Base-by-base conservation (phyloP, 768 basidiomycete genomes). In the Mycena belliarum region DNA sequence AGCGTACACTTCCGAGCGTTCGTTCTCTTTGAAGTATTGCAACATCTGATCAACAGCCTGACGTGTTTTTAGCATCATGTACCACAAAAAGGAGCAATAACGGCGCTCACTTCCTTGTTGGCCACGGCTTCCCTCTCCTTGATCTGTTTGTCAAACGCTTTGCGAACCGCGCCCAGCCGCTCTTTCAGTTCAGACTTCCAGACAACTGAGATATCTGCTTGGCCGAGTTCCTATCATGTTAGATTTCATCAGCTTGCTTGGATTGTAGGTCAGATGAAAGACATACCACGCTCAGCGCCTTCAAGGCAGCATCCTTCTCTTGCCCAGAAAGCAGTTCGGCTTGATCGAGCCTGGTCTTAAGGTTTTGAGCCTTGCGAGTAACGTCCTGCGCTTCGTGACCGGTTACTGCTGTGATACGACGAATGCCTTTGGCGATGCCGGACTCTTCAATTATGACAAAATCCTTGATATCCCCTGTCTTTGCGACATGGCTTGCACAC, bases 381-480 rank as follows among this genome's bases (percentile, higher is more conserved):
- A 89, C 93, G 25, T 89, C 88, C 32, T 89, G 82, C 0, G 97
- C 97, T 70, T 98, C 95, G 61, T 93, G 84, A 18, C 96, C 96
- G 0, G 97, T 98, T 49, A 99, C 87, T 35, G 94, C 97, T 47
- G 91, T 88, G 56, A 99, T 88, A 35, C 97, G 86, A 48, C 97
- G 88, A 62, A 98, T 96, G 38, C 97, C 97, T 77, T 98, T 98
- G 8, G 97, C 97, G 66, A 98, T 98, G 32, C 95, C 95, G 5
- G 91, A 91, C 72, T 98, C 97, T 67, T 98, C 97, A 6, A 84
- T 88, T 60, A 99, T 90, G 26, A 95, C 88, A 70, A 99, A 90
- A 69, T 93, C 89, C 74, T 96, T 95, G 81, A 99, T 98, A 66
- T 95, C 93, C 18, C 95, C 93, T 0, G 97, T 99, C 74, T 88